A percentile compares a stretch with the other conserved stretches of the same genome.
Conservation (phyloP, 148 eudicot species). For the Rhododendron ovatum region DNA sequence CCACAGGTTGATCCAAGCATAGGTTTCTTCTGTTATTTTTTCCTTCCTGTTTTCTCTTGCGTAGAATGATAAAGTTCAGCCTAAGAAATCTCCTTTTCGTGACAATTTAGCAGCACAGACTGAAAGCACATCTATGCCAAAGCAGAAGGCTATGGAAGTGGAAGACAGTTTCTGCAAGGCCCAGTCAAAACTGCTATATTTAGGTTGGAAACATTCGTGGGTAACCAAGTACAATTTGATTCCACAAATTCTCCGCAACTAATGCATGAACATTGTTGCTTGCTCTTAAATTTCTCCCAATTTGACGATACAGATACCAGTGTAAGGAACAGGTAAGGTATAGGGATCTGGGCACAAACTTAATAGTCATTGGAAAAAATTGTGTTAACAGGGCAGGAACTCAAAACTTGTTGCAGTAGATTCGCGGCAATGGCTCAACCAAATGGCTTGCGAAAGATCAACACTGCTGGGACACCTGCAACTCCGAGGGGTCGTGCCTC, state of each 20-base stretch:
- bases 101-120: neutral
- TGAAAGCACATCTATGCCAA: neutral
- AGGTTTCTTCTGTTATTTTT: neutral
- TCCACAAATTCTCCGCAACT: slow-evolving; percentile 22
- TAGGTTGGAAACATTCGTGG: neutral
- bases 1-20: neutral
- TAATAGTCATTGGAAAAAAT: neutral
- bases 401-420: neutral
- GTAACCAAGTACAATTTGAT: slow-evolving; percentile 19
- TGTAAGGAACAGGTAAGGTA: neutral
- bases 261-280: slow-evolving; percentile 17
- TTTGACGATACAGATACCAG: neutral
- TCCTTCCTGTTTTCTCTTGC: neutral
- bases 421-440: slow-evolving; percentile 41
- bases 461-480: slow-evolving; percentile 23
- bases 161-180: slow-evolving; percentile 1
- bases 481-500: slow-evolving; percentile 21
- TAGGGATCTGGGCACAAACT: neutral
- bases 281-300: slow-evolving; percentile 7
- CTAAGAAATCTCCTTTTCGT: neutral
- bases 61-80: neutral
- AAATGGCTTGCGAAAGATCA: slow-evolving; percentile 27
- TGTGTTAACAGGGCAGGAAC: neutral
- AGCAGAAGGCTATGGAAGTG: neutral
- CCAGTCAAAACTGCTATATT: neutral